Base-by-base conservation (phyloP, 2,329 filamentous ascomycete species). In the Trichoderma sp. region DNA sequence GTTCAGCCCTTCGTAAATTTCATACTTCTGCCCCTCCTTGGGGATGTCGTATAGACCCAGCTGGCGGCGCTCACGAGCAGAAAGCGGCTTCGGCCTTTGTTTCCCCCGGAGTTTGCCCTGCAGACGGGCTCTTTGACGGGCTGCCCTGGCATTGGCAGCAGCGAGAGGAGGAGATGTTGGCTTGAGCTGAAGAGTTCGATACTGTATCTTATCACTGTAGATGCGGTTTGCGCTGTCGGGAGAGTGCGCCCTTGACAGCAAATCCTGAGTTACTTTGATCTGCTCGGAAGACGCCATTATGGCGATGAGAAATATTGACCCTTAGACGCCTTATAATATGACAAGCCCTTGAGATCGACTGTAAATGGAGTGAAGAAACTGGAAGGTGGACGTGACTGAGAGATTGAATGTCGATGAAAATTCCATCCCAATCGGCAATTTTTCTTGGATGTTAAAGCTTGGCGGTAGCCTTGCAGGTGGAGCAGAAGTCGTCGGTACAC, bases 191-290 rank as follows among this genome's bases (percentile, higher is more conserved):
- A 98, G 89, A 0, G 93, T 91, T 61, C 94, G 93, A 78, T 93
- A 91, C 76, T 93, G 90, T 79, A 97, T 89, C 81, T 94, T 94
- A 74, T 97, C 93, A 73, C 87, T 86, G 85, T 92, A 95, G 81
- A 97, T 93, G 68, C 90, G 87, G 39, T 85, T 84, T 69, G 91
- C 89, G 71, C 88, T 90, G 74, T 92, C 87, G 30, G 93, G 91
- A 2, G 93, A 91, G 82, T 97, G 94, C 11, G 93, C 94, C 76
- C 93, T 91, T 6, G 87, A 82, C 68, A 98, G 91, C 65, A 98
- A 89, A 8, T 86, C 82, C 74, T 90, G 86, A 0, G 89, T 90
- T 11, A 88, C 78, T 58, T 82, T 78, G 34, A 71, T 67, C 55
- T 83, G 81, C 3, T 74, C 75, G 23, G 77, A 62, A 43, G 74